Percentiles rank a stretch among this genome's conserved stretches.
phyloP scores from a whole-genome alignment of 2,329 filamentous ascomycete species.

The Rhynchosporium graminicola region DNA sequence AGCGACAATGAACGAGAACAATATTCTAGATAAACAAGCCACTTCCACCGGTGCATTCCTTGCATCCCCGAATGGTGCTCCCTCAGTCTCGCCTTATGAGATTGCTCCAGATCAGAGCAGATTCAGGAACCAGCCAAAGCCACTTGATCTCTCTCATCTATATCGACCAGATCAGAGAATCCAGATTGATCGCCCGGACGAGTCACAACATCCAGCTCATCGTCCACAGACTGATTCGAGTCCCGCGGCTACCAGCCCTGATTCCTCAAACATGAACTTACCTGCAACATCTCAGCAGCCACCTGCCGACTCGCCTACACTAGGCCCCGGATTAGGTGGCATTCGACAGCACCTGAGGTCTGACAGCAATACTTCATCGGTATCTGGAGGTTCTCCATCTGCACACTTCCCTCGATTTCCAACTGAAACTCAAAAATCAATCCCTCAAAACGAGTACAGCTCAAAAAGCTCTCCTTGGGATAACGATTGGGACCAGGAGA shows the following conservation, averaged over 20 bases:
- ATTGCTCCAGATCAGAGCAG: conserved; percentile 20
- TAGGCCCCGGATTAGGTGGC: conserved; percentile 70
- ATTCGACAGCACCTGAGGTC: conserved; percentile 83
- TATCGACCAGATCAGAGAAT: conserved; percentile 33
- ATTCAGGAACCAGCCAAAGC: conserved; percentile 20
- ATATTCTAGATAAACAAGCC: conserved; percentile 26
- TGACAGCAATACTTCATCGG: conserved; percentile 78
- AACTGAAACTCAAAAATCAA: conserved; percentile 39
- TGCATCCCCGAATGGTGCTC: conserved; percentile 32
- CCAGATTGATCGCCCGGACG: conserved; percentile 35
- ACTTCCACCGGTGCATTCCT: conserved; percentile 33
- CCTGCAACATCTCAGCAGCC: conserved; percentile 13
- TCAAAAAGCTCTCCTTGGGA: conserved; percentile 50
- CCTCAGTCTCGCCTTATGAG: conserved; percentile 21
- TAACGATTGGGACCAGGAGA: conserved; percentile 36
- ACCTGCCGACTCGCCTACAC: conserved; percentile 70
- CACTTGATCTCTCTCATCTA: conserved; percentile 31
- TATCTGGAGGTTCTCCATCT: conserved; percentile 58
- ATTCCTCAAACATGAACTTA: conserved; percentile 8
- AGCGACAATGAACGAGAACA: conserved; percentile 21
- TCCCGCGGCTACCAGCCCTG: conserved; percentile 10
- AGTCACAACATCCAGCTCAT: conserved; percentile 37
- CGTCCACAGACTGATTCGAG: conserved; percentile 22
- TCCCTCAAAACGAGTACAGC: conserved; percentile 40
- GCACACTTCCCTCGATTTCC: conserved; percentile 46